These are phyloP conservation scores for Inonotus hispidus DNA, from an alignment of 1,284 basidiomycete genomes.

Conservation along the genomic window DNA sequence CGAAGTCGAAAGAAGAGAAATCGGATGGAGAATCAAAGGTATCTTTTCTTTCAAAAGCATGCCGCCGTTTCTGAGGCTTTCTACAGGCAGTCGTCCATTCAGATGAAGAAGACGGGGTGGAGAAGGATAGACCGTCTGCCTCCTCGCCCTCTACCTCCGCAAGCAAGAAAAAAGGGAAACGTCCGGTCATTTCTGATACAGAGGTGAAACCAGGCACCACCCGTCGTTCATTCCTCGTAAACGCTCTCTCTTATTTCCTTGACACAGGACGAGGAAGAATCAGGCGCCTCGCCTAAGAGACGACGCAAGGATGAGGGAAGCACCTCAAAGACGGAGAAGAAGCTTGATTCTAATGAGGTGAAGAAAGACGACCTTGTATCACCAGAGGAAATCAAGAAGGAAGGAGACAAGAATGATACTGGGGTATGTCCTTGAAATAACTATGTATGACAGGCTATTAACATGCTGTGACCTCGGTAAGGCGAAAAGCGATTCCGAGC, in stretches of 20 bases:
- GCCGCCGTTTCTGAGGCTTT: not conserved
- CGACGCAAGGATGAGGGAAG: slow-evolving; percentile 2
- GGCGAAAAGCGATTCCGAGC: slow-evolving; percentile 52
- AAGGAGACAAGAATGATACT: not conserved
- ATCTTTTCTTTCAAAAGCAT: not conserved
- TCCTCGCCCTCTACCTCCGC: slow-evolving; percentile 3
- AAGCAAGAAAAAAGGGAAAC: slow-evolving; percentile 15
- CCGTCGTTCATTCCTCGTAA: not conserved
- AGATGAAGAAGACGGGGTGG: slow-evolving; percentile 11
- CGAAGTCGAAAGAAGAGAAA: slow-evolving; percentile 17
- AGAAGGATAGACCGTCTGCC: slow-evolving; percentile 13
- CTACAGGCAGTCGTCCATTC: not conserved
- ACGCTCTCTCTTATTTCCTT: not conserved
- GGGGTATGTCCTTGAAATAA: not conserved
- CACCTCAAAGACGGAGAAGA: not conserved
- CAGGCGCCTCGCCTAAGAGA: slow-evolving; percentile 10
- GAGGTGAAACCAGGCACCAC: not conserved
- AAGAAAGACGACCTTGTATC: not conserved
- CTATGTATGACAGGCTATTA: not conserved
- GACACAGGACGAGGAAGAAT: slow-evolving; percentile 11
- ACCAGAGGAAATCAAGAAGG: not conserved
- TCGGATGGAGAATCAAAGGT: slow-evolving; percentile 8
- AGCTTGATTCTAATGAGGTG: not conserved
- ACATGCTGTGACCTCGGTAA: not conserved
- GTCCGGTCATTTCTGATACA: slow-evolving; percentile 11